Percentiles rank a stretch among this genome's conserved stretches.
phyloP scores from a whole-genome alignment of 768 basidiomycete species.

The Cubamyces lactineus region DNA sequence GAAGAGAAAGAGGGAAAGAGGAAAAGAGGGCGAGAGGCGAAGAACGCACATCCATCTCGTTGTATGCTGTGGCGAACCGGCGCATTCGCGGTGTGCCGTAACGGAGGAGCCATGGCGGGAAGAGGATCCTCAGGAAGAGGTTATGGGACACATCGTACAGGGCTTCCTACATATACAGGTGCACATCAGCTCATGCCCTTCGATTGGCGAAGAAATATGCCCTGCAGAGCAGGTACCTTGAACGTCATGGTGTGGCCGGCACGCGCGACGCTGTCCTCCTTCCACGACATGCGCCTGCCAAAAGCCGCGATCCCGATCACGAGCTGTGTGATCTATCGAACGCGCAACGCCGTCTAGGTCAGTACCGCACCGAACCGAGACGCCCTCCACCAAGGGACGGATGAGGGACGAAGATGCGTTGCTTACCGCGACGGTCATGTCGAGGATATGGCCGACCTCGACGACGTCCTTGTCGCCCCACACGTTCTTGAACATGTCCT shows the following conservation, averaged over 20 bases:
- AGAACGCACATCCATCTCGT: constrained; percentile 32
- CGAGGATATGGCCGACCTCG: constrained; percentile 48
- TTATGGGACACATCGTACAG: constrained; percentile 31
- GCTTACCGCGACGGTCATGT: constrained; percentile 59
- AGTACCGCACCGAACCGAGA: no score
- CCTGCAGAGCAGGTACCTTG: constrained; percentile 19
- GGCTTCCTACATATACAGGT: constrained; percentile 23
- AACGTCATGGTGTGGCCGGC: constrained; percentile 26
- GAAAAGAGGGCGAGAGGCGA: no score
- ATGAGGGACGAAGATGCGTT: no score
- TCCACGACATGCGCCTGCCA: constrained; percentile 46
- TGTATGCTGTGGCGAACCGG: constrained; percentile 27
- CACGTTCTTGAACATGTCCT: constrained; percentile 41
- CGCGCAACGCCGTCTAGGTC: background rate
- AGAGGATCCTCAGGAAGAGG: constrained; percentile 28
- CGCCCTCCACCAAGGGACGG: no score
- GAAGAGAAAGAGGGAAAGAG: no score
- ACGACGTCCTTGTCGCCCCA: constrained; percentile 50
- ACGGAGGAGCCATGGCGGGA: constrained; percentile 31
- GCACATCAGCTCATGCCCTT: background rate
- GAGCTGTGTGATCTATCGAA: constrained; percentile 52
- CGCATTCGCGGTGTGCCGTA: constrained; percentile 27
- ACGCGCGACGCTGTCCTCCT: constrained; percentile 19
- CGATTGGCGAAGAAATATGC: no score
- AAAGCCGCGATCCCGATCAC: constrained; percentile 62